Base-by-base conservation (phyloP, 805 yeast species). In the Blastobotrys attinorum region DNA sequence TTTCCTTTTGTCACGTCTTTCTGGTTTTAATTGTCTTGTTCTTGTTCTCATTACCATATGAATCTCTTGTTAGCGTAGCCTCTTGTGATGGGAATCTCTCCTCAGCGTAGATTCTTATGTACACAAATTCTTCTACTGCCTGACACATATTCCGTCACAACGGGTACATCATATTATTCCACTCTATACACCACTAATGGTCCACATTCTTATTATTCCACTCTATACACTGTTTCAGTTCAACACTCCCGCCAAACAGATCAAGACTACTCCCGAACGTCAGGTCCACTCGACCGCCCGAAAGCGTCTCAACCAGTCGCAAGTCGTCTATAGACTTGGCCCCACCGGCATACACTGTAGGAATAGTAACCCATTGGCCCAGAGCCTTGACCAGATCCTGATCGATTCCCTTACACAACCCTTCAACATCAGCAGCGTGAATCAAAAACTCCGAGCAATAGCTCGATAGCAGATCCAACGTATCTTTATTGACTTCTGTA, bases 351-450 rank as follows among this genome's bases (percentile, higher is more conserved):
- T 92, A 92, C 2, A 90, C 95, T 3, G 86, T 77, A 27, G 83
- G 88, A 2, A 84, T 70, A 22, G 72, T 75, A 15, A 70, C 63
- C 97, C 97, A 92, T 51, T 81, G 77, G 18, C 87, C 87, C 33
- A 92, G 66, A 44, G 73, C 73, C 22, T 47, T 45, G 3, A 92
- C 97, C 35, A 92, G 67, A 15, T 78, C 75, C 57, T 80, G 79
- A 57, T 92, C 99, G 27, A 92, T 84, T 0, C 99, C 99, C 34
- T 77, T 74, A 61, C 98, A 92, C 15, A 92, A 70, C 0, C 99
- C 99, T 64, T 92, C 99, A 2, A 92, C 97, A 63, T 92, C 98
- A 0, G 98, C 99, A 2, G 98, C 98, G 65, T 92, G 99, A 15
- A 92, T 81, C 43, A 92, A 66, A 57, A 90, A 85, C 64, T 92